phyloP scores from a whole-genome alignment of 2,329 filamentous ascomycete genomes.

The Diaporthe velutina region DNA sequence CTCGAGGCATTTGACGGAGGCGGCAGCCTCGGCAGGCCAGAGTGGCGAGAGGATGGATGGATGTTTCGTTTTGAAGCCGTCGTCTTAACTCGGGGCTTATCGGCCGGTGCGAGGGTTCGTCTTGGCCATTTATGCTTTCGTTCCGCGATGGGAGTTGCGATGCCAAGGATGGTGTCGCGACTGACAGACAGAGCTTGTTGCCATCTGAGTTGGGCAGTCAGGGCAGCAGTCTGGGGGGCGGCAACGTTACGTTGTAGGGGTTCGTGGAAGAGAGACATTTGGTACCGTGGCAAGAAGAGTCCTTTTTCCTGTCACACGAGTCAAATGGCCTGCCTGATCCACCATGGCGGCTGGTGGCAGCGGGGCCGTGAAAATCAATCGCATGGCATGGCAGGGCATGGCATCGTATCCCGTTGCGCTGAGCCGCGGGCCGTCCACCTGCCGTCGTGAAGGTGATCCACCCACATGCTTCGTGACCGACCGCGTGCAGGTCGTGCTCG shows the following conservation, averaged over 20 bases:
- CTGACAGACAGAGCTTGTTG: slow-evolving; percentile 27
- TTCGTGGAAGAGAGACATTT: not conserved
- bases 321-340: slow-evolving; percentile 13
- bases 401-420: slow-evolving; percentile 7
- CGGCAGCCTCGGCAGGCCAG: not conserved
- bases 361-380: slow-evolving; percentile 27
- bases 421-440: slow-evolving; percentile 14
- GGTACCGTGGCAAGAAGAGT: not conserved
- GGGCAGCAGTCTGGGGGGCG: not conserved
- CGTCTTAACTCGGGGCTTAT: slow-evolving; percentile 1
- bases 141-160: slow-evolving; percentile 27
- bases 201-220: not conserved
- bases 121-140: slow-evolving; percentile 30
- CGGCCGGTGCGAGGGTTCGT: slow-evolving; percentile 8
- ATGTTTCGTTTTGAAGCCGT: slow-evolving; percentile 21
- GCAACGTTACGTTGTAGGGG: slow-evolving; percentile 21
- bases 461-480: slow-evolving; percentile 9
- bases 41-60: slow-evolving; percentile 14
- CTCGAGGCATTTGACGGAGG: not conserved
- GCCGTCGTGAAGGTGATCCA: slow-evolving; percentile 10
- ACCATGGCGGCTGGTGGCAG: slow-evolving; percentile 23
- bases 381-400: slow-evolving; percentile 11
- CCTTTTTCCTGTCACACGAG: slow-evolving; percentile 19
- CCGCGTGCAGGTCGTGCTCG: not conserved
- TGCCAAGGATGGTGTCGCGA: slow-evolving; percentile 23